Evolutionary conservation across 768 basidiomycete genomes (phyloP).

Genomic region (Cystofilobasidium ferigula): DNA sequence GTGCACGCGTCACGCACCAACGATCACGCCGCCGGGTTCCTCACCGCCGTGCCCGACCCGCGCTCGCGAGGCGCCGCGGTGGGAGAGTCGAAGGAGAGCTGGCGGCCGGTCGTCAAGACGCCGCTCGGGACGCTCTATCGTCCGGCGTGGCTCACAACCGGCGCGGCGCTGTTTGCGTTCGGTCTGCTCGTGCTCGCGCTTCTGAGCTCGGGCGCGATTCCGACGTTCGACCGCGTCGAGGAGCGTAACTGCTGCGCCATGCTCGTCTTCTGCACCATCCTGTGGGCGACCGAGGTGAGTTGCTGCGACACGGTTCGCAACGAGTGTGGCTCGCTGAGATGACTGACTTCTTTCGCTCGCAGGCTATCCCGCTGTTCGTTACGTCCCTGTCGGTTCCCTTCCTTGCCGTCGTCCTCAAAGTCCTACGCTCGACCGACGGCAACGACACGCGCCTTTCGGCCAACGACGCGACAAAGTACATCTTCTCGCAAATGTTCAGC

Average conservation of each 20-base stretch:
- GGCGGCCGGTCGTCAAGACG: conserved; percentile 46
- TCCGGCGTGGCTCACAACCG: conserved; percentile 48
- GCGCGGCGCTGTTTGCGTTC: conserved; percentile 49
- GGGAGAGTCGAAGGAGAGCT: conserved; percentile 45
- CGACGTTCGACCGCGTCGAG: conserved; percentile 50
- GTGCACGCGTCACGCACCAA: conserved; percentile 47
- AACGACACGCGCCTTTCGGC: conserved; percentile 46
- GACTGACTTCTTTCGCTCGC: background rate
- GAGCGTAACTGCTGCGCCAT: conserved; percentile 87
- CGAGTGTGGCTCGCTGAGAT: no score
- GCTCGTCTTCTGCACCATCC: conserved; percentile 72
- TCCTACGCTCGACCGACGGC: conserved; percentile 55
- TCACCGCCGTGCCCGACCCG: conserved; percentile 30
- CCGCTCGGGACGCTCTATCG: conserved; percentile 53
- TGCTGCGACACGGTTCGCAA: no score
- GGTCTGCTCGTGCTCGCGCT: conserved; percentile 55
- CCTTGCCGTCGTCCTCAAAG: conserved; percentile 69
- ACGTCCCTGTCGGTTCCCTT: conserved; percentile 84
- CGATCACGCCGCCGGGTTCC: conserved; percentile 28
- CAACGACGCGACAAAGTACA: conserved; percentile 69
- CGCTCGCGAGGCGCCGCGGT: conserved; percentile 29
- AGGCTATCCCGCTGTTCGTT: conserved; percentile 97
- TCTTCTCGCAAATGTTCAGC: conserved; percentile 92
- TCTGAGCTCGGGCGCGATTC: conserved; percentile 42
- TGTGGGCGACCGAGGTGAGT: conserved; percentile 92